Conservation (phyloP, 179 eudicot genomes). For the Pouteria campechiana region DNA sequence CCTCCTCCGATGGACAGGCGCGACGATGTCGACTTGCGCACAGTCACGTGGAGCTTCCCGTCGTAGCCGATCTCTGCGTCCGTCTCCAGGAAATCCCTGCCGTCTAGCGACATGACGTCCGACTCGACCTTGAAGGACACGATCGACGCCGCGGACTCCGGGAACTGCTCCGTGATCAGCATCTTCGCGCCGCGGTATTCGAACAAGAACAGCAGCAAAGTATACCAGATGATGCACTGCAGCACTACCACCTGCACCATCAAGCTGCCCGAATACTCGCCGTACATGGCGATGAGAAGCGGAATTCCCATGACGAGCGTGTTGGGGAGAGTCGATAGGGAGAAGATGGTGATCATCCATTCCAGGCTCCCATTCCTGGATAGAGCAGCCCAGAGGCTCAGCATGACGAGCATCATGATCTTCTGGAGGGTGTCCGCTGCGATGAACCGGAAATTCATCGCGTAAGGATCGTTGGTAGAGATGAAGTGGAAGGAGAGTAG, state of each 20-base stretch:
- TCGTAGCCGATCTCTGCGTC: slow-evolving; percentile 57
- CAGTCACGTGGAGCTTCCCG: slow-evolving; percentile 60
- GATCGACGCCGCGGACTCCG: slow-evolving; percentile 63
- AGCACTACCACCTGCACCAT: slow-evolving; percentile 68
- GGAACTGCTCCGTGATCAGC: slow-evolving; percentile 61
- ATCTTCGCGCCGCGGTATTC: slow-evolving; percentile 71
- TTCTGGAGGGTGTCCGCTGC: slow-evolving; percentile 69
- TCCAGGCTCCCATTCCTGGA: slow-evolving; percentile 36
- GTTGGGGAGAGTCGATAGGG: slow-evolving; percentile 53
- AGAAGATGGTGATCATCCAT: slow-evolving; percentile 61
- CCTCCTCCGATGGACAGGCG: slow-evolving; percentile 27
- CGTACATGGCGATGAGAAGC: slow-evolving; percentile 56
- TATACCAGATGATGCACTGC: slow-evolving; percentile 71
- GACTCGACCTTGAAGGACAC: slow-evolving; percentile 65
- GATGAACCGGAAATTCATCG: slow-evolving; percentile 51
- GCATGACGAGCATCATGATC: slow-evolving; percentile 28
- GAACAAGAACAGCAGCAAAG: slow-evolving; percentile 43
- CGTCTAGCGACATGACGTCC: slow-evolving; percentile 60
- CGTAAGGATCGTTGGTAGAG: slow-evolving; percentile 44
- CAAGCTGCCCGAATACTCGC: slow-evolving; percentile 27
- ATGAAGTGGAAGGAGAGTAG: slow-evolving; percentile 67
- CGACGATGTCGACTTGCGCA: slow-evolving; percentile 57
- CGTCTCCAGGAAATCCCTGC: slow-evolving; percentile 47
- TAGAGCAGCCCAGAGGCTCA: slow-evolving; percentile 36
- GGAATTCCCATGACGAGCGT: slow-evolving; percentile 79